Percentiles rank a stretch among this genome's conserved stretches.
phyloP scores from a whole-genome alignment of 768 basidiomycete species.

The Pisolithus orientalis region DNA sequence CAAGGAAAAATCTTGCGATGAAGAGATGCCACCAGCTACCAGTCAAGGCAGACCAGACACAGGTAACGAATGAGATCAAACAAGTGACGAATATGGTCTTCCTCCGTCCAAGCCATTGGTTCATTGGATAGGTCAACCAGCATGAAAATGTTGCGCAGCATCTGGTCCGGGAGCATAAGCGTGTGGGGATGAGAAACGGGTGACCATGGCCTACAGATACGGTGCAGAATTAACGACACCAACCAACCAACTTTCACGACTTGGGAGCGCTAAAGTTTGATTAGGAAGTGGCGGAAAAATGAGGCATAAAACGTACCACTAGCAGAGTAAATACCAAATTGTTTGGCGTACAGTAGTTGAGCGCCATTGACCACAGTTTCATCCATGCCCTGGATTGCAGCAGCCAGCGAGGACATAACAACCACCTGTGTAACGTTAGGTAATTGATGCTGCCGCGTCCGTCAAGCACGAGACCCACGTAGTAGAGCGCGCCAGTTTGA shows the following conservation, averaged over 20 bases:
- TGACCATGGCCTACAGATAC: constrained; percentile 29
- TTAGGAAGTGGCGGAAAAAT: not conserved
- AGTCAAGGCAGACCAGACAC: constrained; percentile 44
- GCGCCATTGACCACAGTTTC: constrained; percentile 34
- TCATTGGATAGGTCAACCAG: constrained; percentile 58
- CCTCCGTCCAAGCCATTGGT: constrained; percentile 27
- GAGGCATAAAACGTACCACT: constrained; percentile 1
- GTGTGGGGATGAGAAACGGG: not conserved
- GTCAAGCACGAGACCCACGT: constrained; percentile 8
- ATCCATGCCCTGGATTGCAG: constrained; percentile 55
- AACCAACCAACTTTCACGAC: constrained; percentile 58
- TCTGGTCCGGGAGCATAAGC: too few relatives aligned
- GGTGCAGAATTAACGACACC: constrained; percentile 62
- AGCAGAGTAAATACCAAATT: constrained; percentile 38
- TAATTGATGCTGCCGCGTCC: not conserved
- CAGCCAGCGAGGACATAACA: constrained; percentile 59
- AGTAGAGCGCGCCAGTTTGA: constrained; percentile 37
- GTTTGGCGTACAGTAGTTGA: constrained; percentile 34
- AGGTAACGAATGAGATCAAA: constrained; percentile 43
- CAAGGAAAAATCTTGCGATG: constrained; percentile 41
- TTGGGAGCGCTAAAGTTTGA: constrained; percentile 9
- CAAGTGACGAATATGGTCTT: constrained; percentile 47
- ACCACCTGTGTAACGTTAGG: constrained; percentile 41
- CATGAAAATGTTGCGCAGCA: constrained; percentile 8
- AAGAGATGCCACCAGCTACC: constrained; percentile 48